Base-by-base conservation (phyloP, 139 green algal species). In the Volvox africanus region DNA sequence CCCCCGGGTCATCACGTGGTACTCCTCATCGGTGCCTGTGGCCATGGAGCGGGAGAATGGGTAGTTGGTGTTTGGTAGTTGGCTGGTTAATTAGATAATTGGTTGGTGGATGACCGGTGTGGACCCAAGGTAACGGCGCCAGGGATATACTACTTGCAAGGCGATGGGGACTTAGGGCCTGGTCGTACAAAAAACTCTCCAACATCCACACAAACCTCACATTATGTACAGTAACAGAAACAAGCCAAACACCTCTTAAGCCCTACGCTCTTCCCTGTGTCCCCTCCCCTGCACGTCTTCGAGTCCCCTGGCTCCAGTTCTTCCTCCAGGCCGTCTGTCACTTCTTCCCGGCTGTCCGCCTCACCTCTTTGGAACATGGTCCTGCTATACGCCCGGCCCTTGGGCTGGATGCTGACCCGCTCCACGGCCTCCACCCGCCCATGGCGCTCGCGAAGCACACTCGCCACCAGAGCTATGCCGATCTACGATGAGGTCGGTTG, bases 1-100 rank as follows among this genome's bases (percentile, higher is more conserved):
- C 44, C 93, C 97, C 2, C 93, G 92, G 0, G 97, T 99, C 61
- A 96, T 96, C 44, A 98, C 92, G 22, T 96, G 87, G 86, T 98
- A 98, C 35, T 97, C 93, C 94, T 98, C 97, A 62, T 98, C 97
- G 22, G 88, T 92, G 86, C 89, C 88, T 93, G 82, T 14, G n/a
- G 33, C 61, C 50, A 22, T 55, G 44, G 44, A 55, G 44, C 44
- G 9, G 9, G 9, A 9, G 5, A 9, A 14, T 55, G 26, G 50
- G 5, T 55, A 9, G 44, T 55, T 55, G 44, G 44, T 55, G n/a
- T n/a, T n/a, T n/a, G n/a, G n/a, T n/a, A n/a, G n/a, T n/a, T n/a
- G n/a, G n/a, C n/a, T n/a, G n/a, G n/a, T n/a, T n/a, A n/a, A n/a
- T n/a, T n/a, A n/a, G n/a, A n/a, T n/a, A n/a, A n/a, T n/a, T 55